Evolutionary conservation across 768 basidiomycete species (phyloP), one percentile per base, ranked within the genome.

Genomic region (Leccinellum rugosiceps): DNA sequence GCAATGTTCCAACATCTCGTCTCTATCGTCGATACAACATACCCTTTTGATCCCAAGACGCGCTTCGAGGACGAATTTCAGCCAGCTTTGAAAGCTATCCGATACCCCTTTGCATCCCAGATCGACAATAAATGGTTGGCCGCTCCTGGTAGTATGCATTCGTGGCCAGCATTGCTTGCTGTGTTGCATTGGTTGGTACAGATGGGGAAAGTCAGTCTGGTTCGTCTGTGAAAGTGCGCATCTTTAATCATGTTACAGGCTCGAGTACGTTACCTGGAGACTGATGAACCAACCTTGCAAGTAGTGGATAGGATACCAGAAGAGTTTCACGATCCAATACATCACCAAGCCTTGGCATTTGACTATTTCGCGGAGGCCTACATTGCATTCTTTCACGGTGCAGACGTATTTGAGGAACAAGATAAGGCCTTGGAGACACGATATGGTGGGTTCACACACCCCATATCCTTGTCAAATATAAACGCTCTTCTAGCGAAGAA

Each of bases 131-230:
- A 91, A 61, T 92, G 91, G 81, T 73, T 98, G 5, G 87, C 87
- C 8, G 88, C 94, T 2, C 90, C 94, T 0, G 95, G 92, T 0
- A 88, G 87, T 53, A 88, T 90, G 77, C 90, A 92, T 73, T 86
- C 88, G n/a, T 98, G 96, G 97, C 92, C 93, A 0, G 78, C 84
- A 21, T 73, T 97, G 25, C 77, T 98, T 15, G 96, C 90, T 21
- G 89, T 91, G 66, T 69, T 98, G 32, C 90, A 95, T 72, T 99
- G 97, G 97, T 75, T 99, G 14, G 91, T 90, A 8, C 87, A 92
- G 64, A 71, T 92, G 62, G 87, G 89, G 65, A 88, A 87, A 76
- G 96, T 95, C 64, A 26, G 78, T 69, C n/a, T 6, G 21, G 23
- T 52, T 56, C 30, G 11, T 52, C 57, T n/a, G 0, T 52, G 38